A percentile compares a stretch with the other conserved stretches of the same genome.
Evolutionary conservation across 768 basidiomycete genomes (phyloP).

Genomic region (Tylopilus felleus): DNA sequence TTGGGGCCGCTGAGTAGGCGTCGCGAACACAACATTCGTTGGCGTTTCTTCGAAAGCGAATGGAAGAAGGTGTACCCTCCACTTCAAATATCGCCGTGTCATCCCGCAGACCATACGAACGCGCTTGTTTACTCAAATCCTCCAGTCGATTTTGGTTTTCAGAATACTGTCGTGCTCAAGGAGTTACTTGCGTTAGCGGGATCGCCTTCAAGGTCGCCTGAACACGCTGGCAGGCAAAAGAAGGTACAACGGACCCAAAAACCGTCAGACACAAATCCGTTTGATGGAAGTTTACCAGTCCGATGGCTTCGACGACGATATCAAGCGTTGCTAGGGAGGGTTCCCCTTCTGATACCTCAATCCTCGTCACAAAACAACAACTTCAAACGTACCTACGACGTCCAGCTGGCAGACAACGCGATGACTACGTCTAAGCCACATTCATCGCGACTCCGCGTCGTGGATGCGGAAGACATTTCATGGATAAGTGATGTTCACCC

Average conservation of each 20-base stretch:
- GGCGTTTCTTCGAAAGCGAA: conserved; percentile 59
- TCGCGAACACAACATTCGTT: conserved; percentile 67
- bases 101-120: conserved; percentile 5
- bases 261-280: conserved; percentile 4
- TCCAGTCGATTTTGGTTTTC: conserved; percentile 40
- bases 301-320: conserved; percentile 50
- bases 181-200: conserved; percentile 47
- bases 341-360: conserved; percentile 51
- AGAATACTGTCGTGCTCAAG: conserved; percentile 40
- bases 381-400: conserved; percentile 22
- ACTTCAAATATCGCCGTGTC: conserved; percentile 43
- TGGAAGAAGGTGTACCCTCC: conserved; percentile 58
- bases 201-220: conserved; percentile 21
- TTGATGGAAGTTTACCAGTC: conserved; percentile 16
- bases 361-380: conserved; percentile 1
- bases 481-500: conserved; percentile 31
- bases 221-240: conserved; percentile 31
- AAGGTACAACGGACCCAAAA: background rate
- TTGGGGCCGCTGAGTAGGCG: conserved; percentile 71
- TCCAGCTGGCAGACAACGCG: conserved; percentile 33
- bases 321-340: conserved; percentile 52
- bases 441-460: conserved; percentile 18
- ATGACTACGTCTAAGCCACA: conserved; percentile 18
- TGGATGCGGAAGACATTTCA: conserved; percentile 30
- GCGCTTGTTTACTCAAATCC: conserved; percentile 14